These are phyloP conservation scores for Myxozyma monticola DNA, from an alignment of 805 yeast species.

Conservation along the genomic window DNA sequence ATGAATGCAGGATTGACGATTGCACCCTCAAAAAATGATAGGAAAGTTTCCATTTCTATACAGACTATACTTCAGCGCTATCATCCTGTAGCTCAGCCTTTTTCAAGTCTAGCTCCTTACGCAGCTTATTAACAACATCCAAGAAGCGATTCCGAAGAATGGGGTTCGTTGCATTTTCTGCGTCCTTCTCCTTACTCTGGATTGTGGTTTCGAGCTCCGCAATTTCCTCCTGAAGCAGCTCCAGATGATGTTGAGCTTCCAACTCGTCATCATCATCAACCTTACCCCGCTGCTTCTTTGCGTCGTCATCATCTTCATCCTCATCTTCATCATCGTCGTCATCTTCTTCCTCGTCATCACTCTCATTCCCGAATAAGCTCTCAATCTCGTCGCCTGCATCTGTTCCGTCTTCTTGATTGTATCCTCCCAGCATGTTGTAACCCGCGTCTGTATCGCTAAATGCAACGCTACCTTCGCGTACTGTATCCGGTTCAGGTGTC, in stretches of 20 bases:
- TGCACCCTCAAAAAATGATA: too few species aligned
- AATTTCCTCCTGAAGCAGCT: conserved; percentile 80
- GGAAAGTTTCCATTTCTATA: background rate
- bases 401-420: conserved; percentile 39
- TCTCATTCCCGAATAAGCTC: conserved; percentile 46
- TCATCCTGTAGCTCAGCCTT: conserved; percentile 54
- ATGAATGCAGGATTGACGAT: too few species aligned
- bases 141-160: conserved; percentile 83
- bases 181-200: conserved; percentile 68
- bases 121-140: conserved; percentile 74
- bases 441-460: conserved; percentile 34
- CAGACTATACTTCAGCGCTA: conserved; percentile 6
- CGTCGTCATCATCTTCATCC: conserved; percentile 57
- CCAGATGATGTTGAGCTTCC: conserved; percentile 61
- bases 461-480: conserved; percentile 29
- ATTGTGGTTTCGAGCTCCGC: conserved; percentile 77
- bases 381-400: conserved; percentile 43
- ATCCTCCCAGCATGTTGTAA: conserved; percentile 38
- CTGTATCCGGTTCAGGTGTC: conserved; percentile 22
- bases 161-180: conserved; percentile 72
- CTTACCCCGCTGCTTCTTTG: conserved; percentile 52
- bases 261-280: conserved; percentile 56
- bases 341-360: conserved; percentile 42
- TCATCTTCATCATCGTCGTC: conserved; percentile 57
- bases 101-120: conserved; percentile 79